These are phyloP conservation scores for Bruguiera gymnorhiza DNA, from an alignment of 345 rosid species.

Conservation along the genomic window DNA sequence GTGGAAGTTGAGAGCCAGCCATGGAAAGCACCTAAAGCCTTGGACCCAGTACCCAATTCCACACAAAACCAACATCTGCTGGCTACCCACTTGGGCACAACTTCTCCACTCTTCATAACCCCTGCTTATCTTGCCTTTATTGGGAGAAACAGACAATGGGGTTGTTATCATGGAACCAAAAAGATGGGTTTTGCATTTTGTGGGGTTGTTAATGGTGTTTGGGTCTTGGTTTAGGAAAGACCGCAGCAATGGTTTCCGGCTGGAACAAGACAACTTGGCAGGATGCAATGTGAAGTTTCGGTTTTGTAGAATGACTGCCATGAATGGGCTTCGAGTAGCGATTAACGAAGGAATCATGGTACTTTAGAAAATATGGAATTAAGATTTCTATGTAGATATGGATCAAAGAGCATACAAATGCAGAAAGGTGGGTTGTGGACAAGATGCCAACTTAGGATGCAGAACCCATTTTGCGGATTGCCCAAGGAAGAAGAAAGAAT, in stretches of 20 bases:
- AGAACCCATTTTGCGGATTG: slow-evolving; percentile 2
- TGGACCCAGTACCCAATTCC: slow-evolving; percentile 90
- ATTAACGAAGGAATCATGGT: slow-evolving; percentile 15
- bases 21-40: slow-evolving; percentile 90
- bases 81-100: slow-evolving; percentile 42
- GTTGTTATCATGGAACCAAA: slow-evolving; percentile 25
- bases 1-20: slow-evolving; percentile 86
- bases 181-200: slow-evolving; percentile 22
- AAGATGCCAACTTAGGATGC: background rate
- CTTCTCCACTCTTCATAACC: slow-evolving; percentile 26
- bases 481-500: slow-evolving; percentile 13
- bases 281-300: background rate
- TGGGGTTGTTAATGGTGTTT: slow-evolving; percentile 18
- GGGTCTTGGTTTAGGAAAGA: slow-evolving; percentile 19
- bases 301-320: slow-evolving; percentile 5
- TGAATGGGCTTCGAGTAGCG: slow-evolving; percentile 8
- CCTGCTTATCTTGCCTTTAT: slow-evolving; percentile 18
- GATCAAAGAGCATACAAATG: background rate
- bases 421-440: background rate
- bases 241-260: slow-evolving; percentile 7
- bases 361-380: background rate
- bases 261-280: slow-evolving; percentile 3
- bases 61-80: slow-evolving; percentile 56
- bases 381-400: background rate
- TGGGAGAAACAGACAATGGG: slow-evolving; percentile 35